Base-by-base conservation (phyloP, 1,284 basidiomycete species). In the Moesziomyces parantarcticus region DNA sequence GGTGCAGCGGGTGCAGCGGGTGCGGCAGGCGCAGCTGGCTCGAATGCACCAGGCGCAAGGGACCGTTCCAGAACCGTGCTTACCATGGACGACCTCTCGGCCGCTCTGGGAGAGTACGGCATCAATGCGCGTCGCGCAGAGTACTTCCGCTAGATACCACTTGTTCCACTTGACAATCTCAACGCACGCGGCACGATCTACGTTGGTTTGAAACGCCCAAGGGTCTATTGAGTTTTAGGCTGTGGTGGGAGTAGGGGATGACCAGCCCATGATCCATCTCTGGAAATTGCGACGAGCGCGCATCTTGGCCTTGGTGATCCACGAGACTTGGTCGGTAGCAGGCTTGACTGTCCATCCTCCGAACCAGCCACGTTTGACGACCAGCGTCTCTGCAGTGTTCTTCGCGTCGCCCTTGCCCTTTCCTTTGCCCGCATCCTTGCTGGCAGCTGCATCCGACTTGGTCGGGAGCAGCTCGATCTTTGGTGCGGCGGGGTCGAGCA, bases 61-160 rank as follows among this genome's bases (percentile, higher is more conserved):
- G 94, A 97, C 82, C 93, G 94, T 82, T 93, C 93, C 40, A 89
- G 93, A 71, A 98, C 97, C n/a, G 94, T 95, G 0, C 86, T 99
- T 64, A 97, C 94, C 6, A 97, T 98, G 94, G 97, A 99, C 70
- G 97, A 99, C 83, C 87, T 99, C 47, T 92, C 91, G 65, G 88
- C 94, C 8, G 97, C 97, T 1, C 88, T 99, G 25, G 88, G 89
- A 42, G 97, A 99, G 84, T 97, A 98, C 82, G 96, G 97, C 7
- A 77, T 83, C 62, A 80, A 83, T 48, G 78, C 80, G 45, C 63
- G 77, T 13, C 64, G 81, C 14, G 77, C 81, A 25, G 81, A 82
- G 49, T 79, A 75, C 64, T 83, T 78, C 69, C 81, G 81, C 21
- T 83, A 76, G 45, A 36, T 26, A 16, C 32, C 32, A n/a, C 16